Evolutionary conservation across 495 filamentous ascomycete genomes (phyloP).

Genomic region (Neurospora sp.): DNA sequence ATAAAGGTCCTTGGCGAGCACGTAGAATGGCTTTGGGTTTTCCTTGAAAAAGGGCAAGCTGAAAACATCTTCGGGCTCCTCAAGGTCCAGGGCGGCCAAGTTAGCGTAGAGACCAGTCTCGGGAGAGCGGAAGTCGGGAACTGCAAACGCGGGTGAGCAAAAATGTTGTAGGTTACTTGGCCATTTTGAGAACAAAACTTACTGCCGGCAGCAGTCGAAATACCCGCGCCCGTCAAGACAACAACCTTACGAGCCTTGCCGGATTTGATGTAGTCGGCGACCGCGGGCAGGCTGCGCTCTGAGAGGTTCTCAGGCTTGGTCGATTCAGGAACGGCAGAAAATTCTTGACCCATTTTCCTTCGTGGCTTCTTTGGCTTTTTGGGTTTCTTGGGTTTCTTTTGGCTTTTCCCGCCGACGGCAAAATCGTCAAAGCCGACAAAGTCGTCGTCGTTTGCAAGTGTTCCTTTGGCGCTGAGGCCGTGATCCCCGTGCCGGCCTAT

Average conservation of each 20-base stretch:
- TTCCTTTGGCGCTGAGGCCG: constrained; percentile 8
- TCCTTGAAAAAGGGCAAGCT: constrained; percentile 77
- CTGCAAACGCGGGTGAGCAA: constrained; percentile 1
- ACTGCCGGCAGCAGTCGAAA: constrained; percentile 50
- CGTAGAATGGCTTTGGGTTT: constrained; percentile 86
- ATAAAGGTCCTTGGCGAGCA: constrained; percentile 80
- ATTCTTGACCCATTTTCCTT: constrained; percentile 36
- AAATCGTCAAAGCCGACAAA: constrained; percentile 7
- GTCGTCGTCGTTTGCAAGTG: constrained; percentile 2
- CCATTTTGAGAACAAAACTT: constrained; percentile 5
- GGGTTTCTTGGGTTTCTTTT: constrained; percentile 13
- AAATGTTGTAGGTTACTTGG: background rate
- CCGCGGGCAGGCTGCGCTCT: constrained; percentile 54
- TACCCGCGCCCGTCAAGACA: constrained; percentile 64
- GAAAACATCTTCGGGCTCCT: constrained; percentile 70
- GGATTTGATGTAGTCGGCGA: constrained; percentile 67
- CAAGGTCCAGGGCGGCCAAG: constrained; percentile 69
- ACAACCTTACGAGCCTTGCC: constrained; percentile 59
- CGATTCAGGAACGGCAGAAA: constrained; percentile 50
- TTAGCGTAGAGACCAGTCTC: constrained; percentile 76
- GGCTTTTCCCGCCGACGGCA: background rate
- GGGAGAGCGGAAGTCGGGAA: constrained; percentile 70
- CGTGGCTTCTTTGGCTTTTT: constrained; percentile 13
- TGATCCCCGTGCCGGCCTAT: constrained; percentile 14
- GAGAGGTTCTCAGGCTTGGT: constrained; percentile 54